Evolutionary conservation across 768 basidiomycete genomes (phyloP).

Genomic region (Kwoniella sp.): DNA sequence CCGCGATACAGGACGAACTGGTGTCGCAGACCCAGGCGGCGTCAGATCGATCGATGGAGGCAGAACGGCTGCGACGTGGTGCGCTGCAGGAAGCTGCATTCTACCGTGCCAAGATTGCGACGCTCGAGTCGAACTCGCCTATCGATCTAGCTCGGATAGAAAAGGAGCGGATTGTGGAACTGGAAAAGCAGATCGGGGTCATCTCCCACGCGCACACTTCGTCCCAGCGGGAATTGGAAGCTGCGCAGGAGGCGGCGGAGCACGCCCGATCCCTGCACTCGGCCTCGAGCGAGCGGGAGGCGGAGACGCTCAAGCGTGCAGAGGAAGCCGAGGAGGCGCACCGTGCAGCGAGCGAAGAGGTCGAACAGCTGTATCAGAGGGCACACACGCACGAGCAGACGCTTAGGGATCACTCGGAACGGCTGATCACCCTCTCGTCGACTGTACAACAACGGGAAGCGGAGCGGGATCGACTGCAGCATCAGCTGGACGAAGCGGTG

Average conservation of each 20-base stretch:
- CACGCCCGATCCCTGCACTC: slow-evolving; percentile 64
- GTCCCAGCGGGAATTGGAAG: slow-evolving; percentile 63
- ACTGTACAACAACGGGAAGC: slow-evolving; percentile 72
- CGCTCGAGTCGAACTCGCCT: slow-evolving; percentile 68
- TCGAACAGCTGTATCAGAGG: slow-evolving; percentile 66
- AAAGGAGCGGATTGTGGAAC: slow-evolving; percentile 68
- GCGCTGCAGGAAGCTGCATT: slow-evolving; percentile 92
- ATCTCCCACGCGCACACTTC: slow-evolving; percentile 56
- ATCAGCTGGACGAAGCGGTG: slow-evolving; percentile 67
- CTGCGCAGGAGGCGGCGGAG: slow-evolving; percentile 68
- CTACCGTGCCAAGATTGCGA: slow-evolving; percentile 89
- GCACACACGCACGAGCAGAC: slow-evolving; percentile 61
- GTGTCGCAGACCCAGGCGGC: slow-evolving; percentile 69
- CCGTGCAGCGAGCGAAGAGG: slow-evolving; percentile 60
- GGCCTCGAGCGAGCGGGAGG: slow-evolving; percentile 71
- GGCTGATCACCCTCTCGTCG: slow-evolving; percentile 68
- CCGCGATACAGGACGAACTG: slow-evolving; percentile 41
- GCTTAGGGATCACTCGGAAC: slow-evolving; percentile 71
- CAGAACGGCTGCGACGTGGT: slow-evolving; percentile 67
- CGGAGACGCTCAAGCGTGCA: slow-evolving; percentile 69
- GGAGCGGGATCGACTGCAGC: slow-evolving; percentile 62
- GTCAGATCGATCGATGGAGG: slow-evolving; percentile 72
- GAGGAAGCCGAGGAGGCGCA: slow-evolving; percentile 67
- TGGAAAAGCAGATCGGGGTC: slow-evolving; percentile 66
- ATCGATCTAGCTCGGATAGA: slow-evolving; percentile 68